phyloP scores from a whole-genome alignment of 176 grass and related monocot species.

The Bonia amplexicaulis region DNA sequence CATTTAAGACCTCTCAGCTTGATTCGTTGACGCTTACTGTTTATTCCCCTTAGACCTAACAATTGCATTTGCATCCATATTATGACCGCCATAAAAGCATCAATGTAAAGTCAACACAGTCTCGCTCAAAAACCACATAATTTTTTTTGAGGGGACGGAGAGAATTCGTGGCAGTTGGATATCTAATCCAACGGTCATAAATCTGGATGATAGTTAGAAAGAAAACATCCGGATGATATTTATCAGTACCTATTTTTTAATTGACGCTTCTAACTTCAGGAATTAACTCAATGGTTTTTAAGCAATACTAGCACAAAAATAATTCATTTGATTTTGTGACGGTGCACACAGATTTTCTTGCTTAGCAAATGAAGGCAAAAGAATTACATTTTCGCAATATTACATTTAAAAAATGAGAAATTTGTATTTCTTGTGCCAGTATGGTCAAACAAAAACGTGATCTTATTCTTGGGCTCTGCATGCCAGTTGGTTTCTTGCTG shows the following conservation, averaged over 20 bases:
- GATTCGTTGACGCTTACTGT: neutral
- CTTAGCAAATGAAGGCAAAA: neutral
- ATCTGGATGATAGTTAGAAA: no score
- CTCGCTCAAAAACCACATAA: no score
- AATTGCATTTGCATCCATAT: neutral
- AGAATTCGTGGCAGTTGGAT: no score
- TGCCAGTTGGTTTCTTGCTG: conserved; percentile 10
- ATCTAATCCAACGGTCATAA: no score
- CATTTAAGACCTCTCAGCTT: neutral
- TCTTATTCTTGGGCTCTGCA: neutral
- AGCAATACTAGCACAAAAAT: neutral
- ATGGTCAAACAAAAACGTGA: conserved; percentile 5
- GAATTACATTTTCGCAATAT: neutral
- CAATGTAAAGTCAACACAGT: neutral
- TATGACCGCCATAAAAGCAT: neutral
- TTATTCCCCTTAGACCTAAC: neutral
- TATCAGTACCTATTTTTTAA: no score
- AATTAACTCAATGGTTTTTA: neutral
- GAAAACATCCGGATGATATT: no score
- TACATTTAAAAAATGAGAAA: neutral
- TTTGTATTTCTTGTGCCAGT: neutral
- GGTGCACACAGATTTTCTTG: neutral
- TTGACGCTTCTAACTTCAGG: neutral
- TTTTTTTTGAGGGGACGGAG: no score
- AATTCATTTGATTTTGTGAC: no score